Evolutionary conservation across 176 grass and related monocot species (phyloP), one percentile per base, ranked within the genome.

Genomic region (Oryza brachyantha): DNA sequence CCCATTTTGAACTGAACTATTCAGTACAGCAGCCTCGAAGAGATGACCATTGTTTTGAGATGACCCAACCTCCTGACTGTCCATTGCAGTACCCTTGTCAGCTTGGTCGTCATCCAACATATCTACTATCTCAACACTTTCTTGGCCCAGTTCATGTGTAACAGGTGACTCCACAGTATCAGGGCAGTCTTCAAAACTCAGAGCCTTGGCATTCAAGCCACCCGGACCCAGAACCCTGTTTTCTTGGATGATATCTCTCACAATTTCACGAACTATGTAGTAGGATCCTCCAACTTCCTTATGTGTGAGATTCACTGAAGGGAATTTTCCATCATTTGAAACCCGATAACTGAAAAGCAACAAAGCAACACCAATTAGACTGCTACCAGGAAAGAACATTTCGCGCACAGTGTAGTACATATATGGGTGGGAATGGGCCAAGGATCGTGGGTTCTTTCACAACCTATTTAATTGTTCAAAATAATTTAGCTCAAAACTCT

Each of bases 211-310:
- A 75, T 86, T 84, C 78, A 92, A 86, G 42, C 87, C 87, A 24
- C 96, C 96, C 76, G 96, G 90, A 31, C 96, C 96, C 26, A 98
- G 75, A 75, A 98, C 78, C 65, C 71, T 92, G 81, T 98, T 98
- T 79, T 98, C 92, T 84, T 98, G 92, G 70, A 98, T 98, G 81
- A 98, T 87, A 73, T 98, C 96, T 71, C 96, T 84, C 73, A 98
- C 78, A 60, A 98, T 94, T 61, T 98, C 92, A 65, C 96, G 92
- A 63, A 98, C 85, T 68, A 85, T 98, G 83, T 98, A 98, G 43
- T 93, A 98, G 10, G 96, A 98, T 26, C 96, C 96, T 69, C 96
- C 96, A 65, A 94, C 92, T 89, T 95, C 92, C 85, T 94, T 98
- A 12, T 98, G 96, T 55, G 96, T 98, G 45, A 98, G 83, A 64